Conservation (phyloP, 2,329 filamentous ascomycete species). For the Fusarium sp. region DNA sequence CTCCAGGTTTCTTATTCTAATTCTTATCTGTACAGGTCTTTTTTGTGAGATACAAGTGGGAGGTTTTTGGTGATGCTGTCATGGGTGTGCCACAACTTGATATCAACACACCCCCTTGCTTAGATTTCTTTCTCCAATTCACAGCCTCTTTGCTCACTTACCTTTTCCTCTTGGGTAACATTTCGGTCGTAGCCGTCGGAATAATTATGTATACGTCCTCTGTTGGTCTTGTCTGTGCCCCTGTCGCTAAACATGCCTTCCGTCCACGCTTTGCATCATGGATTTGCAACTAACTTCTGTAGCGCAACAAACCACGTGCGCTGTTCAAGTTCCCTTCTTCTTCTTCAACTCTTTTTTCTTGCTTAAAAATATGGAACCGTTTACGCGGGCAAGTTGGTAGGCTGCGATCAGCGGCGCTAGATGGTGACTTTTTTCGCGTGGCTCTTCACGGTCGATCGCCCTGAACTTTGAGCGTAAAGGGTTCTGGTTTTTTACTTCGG, state of each 20-base stretch:
- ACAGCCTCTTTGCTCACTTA: conserved; percentile 1
- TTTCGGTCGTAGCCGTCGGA: conserved; percentile 42
- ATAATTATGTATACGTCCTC: background rate
- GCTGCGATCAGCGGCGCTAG: conserved; percentile 4
- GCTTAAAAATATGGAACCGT: background rate
- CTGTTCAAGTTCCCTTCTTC: background rate
- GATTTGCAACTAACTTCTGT: conserved; percentile 11
- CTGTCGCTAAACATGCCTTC: background rate
- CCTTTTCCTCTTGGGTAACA: conserved; percentile 23
- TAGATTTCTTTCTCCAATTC: conserved; percentile 32
- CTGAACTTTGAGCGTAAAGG: conserved; percentile 17
- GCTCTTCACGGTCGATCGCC: conserved; percentile 25
- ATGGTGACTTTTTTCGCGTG: conserved; percentile 7
- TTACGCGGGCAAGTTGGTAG: background rate
- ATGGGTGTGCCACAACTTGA: background rate
- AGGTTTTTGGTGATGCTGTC: conserved; percentile 18
- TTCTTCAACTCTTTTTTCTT: background rate
- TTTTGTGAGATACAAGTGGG: background rate
- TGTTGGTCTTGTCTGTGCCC: background rate
- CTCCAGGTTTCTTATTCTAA: conserved; percentile 26
- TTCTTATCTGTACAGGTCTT: conserved; percentile 3
- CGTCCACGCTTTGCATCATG: conserved; percentile 22
- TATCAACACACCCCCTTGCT: conserved; percentile 24
- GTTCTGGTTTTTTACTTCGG: background rate
- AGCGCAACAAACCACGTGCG: conserved; percentile 23